These are phyloP conservation scores for Plectosphaerella plurivora DNA, from an alignment of 2,329 filamentous ascomycete genomes.

Conservation along the genomic window DNA sequence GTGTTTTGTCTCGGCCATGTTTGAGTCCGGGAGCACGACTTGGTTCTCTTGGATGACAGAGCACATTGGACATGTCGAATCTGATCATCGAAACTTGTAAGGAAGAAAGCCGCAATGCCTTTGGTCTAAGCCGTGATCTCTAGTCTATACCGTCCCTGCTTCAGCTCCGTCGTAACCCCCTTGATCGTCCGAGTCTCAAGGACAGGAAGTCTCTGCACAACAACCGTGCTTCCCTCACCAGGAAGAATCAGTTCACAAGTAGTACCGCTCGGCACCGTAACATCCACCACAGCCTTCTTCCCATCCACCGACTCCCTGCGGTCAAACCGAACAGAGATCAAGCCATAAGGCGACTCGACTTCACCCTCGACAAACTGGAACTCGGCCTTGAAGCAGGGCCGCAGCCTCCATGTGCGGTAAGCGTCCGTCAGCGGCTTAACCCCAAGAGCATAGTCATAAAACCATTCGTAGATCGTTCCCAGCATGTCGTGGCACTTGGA, in stretches of 20 bases:
- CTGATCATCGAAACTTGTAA: too few species aligned
- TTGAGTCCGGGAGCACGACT: too few species aligned
- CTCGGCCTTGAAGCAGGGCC: constrained; percentile 32
- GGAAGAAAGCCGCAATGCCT: too few species aligned
- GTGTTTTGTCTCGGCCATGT: too few species aligned
- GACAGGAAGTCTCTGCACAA: constrained; percentile 7
- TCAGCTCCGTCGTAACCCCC: constrained; percentile 11
- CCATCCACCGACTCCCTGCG: constrained; percentile 7
- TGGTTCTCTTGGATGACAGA: too few species aligned
- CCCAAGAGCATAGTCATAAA: constrained; percentile 35
- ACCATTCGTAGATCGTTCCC: constrained; percentile 43
- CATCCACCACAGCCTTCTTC: constrained; percentile 11
- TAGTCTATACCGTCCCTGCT: constrained; percentile 14
- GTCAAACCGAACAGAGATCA: constrained; percentile 20
- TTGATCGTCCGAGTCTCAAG: neutral
- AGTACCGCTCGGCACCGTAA: constrained; percentile 14
- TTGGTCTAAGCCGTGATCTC: constrained; percentile 6
- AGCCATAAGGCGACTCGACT: constrained; percentile 32
- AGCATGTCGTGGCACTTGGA: constrained; percentile 44
- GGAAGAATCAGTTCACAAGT: constrained; percentile 15
- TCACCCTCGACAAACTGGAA: constrained; percentile 31
- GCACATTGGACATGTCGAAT: too few species aligned
- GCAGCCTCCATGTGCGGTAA: constrained; percentile 33
- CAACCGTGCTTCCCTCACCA: constrained; percentile 8
- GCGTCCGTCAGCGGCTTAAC: constrained; percentile 29